These are phyloP conservation scores for Kandelia obovata DNA, from an alignment of 345 rosid species.

Conservation along the genomic window DNA sequence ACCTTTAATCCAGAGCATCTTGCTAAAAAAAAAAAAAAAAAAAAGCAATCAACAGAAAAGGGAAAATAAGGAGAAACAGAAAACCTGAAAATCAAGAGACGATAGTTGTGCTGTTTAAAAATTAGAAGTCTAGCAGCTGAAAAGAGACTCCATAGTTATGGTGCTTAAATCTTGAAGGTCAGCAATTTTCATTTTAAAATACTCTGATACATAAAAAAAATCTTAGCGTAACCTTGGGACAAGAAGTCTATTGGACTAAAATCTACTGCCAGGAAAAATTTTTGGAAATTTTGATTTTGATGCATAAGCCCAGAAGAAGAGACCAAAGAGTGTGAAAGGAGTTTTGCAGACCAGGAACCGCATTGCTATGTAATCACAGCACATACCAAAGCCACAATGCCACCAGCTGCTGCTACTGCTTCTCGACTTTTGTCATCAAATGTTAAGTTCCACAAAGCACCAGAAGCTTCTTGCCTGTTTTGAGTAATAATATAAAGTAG, in stretches of 20 bases:
- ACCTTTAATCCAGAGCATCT: not conserved
- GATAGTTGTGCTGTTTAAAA: no score
- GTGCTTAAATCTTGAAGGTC: no score
- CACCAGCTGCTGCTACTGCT: conserved; percentile 39
- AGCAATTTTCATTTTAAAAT: no score
- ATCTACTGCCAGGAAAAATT: no score
- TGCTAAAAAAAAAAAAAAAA: not conserved
- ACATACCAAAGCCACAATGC: conserved; percentile 39
- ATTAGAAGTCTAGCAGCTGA: no score
- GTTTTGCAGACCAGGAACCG: not conserved
- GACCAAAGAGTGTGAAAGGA: no score
- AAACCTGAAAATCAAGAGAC: no score
- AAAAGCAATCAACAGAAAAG: not conserved
- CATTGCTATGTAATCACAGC: not conserved
- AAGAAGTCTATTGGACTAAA: no score
- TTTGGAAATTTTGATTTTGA: not conserved
- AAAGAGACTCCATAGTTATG: no score
- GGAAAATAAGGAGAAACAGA: not conserved
- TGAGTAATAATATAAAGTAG: conserved; percentile 3
- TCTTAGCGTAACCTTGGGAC: no score
- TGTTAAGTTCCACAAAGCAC: conserved; percentile 43
- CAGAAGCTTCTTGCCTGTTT: conserved; percentile 43
- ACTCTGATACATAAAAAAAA: no score
- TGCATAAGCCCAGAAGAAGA: not conserved
- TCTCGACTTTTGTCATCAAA: conserved; percentile 43